phyloP scores from a whole-genome alignment of 495 filamentous ascomycete genomes.

The Tetracladium setigerum region DNA sequence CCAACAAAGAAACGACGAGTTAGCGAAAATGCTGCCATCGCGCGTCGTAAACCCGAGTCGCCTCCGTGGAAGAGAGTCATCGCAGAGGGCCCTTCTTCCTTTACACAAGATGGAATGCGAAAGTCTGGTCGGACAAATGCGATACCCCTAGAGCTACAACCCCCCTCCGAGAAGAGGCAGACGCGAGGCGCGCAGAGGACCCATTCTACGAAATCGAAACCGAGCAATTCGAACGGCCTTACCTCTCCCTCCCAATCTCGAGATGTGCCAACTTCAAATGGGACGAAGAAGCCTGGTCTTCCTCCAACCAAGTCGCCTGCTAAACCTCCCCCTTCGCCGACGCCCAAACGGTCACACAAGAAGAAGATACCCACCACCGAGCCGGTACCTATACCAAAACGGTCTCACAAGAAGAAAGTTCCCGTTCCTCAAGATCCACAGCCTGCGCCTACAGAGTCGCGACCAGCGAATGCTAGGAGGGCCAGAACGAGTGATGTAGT shows the following conservation, averaged over 20 bases:
- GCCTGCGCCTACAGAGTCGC: constrained; percentile 3
- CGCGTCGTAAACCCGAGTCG: constrained; percentile 47
- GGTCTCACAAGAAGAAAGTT: constrained; percentile 9
- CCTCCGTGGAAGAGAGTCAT: constrained; percentile 92
- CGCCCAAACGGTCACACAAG: constrained; percentile 14
- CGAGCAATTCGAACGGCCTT: constrained; percentile 24
- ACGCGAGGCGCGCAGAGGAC: constrained; percentile 34
- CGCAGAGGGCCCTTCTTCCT: constrained; percentile 80
- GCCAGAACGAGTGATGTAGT: constrained; percentile 3
- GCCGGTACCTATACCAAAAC: constrained; percentile 6
- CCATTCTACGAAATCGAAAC: constrained; percentile 24
- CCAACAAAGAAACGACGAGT: constrained; percentile 72
- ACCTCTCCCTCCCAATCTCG: constrained; percentile 20
- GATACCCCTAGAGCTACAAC: constrained; percentile 61
- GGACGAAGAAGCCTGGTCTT: constrained; percentile 10
- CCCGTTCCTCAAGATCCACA: constrained; percentile 7
- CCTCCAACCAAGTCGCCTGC: constrained; percentile 14
- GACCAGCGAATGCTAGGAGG: constrained; percentile 3
- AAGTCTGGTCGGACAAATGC: constrained; percentile 80
- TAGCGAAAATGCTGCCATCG: constrained; percentile 33
- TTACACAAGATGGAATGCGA: constrained; percentile 68
- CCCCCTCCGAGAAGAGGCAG: constrained; percentile 54
- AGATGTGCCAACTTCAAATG: constrained; percentile 10
- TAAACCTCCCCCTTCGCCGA: constrained; percentile 16
- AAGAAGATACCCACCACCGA: constrained; percentile 17